phyloP scores from a whole-genome alignment of 1,139 yeast genomes.

The Pneumocystis canis region DNA sequence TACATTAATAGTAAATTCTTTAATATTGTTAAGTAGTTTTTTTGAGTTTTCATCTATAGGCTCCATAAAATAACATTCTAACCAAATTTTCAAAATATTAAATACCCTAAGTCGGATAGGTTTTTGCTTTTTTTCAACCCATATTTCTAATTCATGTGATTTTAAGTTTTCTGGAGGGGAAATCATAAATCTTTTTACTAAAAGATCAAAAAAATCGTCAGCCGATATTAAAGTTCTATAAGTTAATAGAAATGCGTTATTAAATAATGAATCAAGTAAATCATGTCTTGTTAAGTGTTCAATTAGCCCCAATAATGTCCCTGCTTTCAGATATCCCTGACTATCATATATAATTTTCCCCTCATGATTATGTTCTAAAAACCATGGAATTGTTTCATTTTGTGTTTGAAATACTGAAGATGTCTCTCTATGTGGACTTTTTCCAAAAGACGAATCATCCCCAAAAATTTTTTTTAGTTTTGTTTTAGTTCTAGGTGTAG shows the following conservation, averaged over 20 bases:
- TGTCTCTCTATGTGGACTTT: constrained; percentile 19
- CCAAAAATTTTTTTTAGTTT: constrained; percentile 14
- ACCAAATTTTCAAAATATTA: constrained; percentile 53
- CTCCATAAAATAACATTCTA: constrained; percentile 64
- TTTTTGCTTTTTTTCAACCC: constrained; percentile 59
- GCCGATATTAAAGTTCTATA: constrained; percentile 67
- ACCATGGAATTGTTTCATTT: constrained; percentile 47
- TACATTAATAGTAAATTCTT: constrained; percentile 38
- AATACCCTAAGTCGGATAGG: constrained; percentile 56
- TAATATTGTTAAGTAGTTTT: constrained; percentile 27
- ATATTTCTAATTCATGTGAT: constrained; percentile 63
- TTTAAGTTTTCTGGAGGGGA: constrained; percentile 82
- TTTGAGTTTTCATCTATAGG: constrained; percentile 29
- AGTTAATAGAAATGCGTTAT: constrained; percentile 55
- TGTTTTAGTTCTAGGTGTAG: constrained; percentile 3
- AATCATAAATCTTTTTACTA: constrained; percentile 53
- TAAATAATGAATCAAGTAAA: constrained; percentile 50
- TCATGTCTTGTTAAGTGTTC: constrained; percentile 76
- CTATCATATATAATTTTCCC: constrained; percentile 56
- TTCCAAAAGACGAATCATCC: constrained; percentile 8
- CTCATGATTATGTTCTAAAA: constrained; percentile 62
- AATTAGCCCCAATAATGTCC: constrained; percentile 64
- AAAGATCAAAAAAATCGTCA: constrained; percentile 43
- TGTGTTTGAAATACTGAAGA: constrained; percentile 23
- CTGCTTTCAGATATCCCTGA: constrained; percentile 69